Evolutionary conservation across 2,329 filamentous ascomycete species (phyloP).

Genomic region (Diplodia corticola): DNA sequence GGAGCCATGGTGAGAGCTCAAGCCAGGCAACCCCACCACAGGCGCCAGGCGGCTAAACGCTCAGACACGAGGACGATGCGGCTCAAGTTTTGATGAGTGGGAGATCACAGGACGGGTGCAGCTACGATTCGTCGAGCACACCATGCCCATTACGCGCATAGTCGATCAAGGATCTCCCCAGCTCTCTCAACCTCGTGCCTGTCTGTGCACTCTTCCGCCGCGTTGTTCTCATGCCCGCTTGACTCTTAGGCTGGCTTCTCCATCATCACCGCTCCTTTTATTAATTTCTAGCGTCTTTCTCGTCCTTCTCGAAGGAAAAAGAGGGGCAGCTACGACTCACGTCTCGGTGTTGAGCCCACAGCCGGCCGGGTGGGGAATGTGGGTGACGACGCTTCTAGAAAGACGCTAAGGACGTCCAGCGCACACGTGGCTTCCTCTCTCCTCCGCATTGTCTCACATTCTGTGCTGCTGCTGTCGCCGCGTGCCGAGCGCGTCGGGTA

Average conservation of each 20-base stretch:
- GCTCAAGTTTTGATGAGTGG: conserved; percentile 4
- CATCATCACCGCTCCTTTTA: conserved; percentile 18
- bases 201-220: conserved; percentile 8
- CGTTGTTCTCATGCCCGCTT: neutral
- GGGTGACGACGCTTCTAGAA: conserved; percentile 15
- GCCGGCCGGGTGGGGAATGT: conserved; percentile 7
- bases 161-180: conserved; percentile 19
- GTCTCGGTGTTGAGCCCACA: neutral
- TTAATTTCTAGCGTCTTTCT: conserved; percentile 11
- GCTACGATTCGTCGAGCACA: neutral
- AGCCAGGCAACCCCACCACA: neutral
- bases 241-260: conserved; percentile 1
- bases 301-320: neutral
- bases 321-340: neutral
- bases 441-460: conserved; percentile 10
- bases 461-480: neutral
- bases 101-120: conserved; percentile 1
- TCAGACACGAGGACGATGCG: neutral
- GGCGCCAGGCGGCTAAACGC: conserved; percentile 7
- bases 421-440: conserved; percentile 9
- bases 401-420: neutral
- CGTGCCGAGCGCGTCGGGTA: neutral
- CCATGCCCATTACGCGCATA: conserved; percentile 21
- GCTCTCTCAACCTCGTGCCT: conserved; percentile 8
- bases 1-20: neutral